These are phyloP conservation scores for Phytophthora meadii DNA, from an alignment of 352 stramenopile species.

Conservation along the genomic window DNA sequence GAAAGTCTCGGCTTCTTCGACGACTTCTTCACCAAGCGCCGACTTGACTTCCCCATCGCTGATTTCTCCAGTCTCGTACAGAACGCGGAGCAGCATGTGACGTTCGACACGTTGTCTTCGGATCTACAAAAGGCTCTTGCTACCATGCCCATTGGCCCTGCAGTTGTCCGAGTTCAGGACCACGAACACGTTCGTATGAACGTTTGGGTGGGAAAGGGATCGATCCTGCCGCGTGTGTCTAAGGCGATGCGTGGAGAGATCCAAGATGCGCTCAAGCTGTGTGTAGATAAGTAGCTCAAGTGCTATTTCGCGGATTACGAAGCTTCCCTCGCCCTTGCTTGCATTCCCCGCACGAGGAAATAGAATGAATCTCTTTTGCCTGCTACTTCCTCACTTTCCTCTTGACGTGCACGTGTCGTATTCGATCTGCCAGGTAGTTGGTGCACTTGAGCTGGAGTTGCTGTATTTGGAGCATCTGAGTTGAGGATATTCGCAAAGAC, in stretches of 20 bases:
- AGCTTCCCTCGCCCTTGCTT: constrained; percentile 19
- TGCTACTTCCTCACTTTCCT: constrained; percentile 32
- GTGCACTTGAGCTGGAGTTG: constrained; percentile 15
- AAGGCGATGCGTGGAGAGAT: constrained; percentile 70
- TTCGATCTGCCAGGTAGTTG: constrained; percentile 9
- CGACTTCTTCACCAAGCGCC: constrained; percentile 87
- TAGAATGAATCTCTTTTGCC: constrained; percentile 84
- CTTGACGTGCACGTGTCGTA: background rate
- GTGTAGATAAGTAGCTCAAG: constrained; percentile 19
- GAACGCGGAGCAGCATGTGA: constrained; percentile 59
- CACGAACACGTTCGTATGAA: constrained; percentile 69
- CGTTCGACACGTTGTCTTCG: constrained; percentile 53
- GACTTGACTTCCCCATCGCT: constrained; percentile 45
- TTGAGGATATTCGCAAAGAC: constrained; percentile 73
- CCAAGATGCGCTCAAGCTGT: constrained; percentile 48
- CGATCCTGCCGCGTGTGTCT: constrained; percentile 79
- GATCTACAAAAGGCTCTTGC: constrained; percentile 44
- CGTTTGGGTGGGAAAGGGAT: constrained; percentile 77
- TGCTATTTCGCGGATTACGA: constrained; percentile 15
- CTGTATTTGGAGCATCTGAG: constrained; percentile 36
- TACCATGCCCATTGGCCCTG: constrained; percentile 56
- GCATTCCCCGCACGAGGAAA: constrained; percentile 73
- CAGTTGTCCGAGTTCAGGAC: constrained; percentile 52
- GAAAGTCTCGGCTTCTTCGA: constrained; percentile 89
- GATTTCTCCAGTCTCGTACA: constrained; percentile 64